Conservation (phyloP, 1,284 basidiomycete genomes). For the Ganoderma lucidum region DNA sequence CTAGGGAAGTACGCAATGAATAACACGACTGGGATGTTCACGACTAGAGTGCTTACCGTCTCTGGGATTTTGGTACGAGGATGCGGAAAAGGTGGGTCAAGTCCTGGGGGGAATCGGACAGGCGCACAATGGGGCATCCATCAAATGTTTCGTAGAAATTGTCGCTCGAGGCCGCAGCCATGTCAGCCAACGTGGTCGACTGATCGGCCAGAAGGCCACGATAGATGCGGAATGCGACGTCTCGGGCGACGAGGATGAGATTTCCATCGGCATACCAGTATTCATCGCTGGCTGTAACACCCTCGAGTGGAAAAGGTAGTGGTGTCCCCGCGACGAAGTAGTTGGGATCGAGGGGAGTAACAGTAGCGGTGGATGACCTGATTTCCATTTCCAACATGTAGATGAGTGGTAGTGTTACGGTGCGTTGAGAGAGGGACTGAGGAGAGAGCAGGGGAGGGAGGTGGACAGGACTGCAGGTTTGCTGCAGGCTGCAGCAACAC, state of each 20-base stretch:
- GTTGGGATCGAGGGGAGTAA: too few species aligned
- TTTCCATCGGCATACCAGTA: constrained; percentile 7
- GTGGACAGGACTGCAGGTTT: too few species aligned
- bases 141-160: constrained; percentile 13
- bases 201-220: constrained; percentile 25
- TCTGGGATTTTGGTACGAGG: neutral
- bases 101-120: constrained; percentile 23
- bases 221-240: constrained; percentile 28
- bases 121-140: constrained; percentile 26
- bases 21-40: constrained; percentile 8
- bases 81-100: neutral
- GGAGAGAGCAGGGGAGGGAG: too few species aligned
- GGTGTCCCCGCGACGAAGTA: neutral
- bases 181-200: constrained; percentile 28
- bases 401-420: too few species aligned
- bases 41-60: neutral
- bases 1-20: neutral
- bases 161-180: constrained; percentile 28
- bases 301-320: neutral
- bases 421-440: too few species aligned
- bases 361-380: too few species aligned
- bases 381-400: too few species aligned
- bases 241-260: neutral
- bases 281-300: neutral
- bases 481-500: too few species aligned